These are phyloP conservation scores for Kodamaea fukazawae DNA, from an alignment of 805 yeast genomes.

Conservation along the genomic window DNA sequence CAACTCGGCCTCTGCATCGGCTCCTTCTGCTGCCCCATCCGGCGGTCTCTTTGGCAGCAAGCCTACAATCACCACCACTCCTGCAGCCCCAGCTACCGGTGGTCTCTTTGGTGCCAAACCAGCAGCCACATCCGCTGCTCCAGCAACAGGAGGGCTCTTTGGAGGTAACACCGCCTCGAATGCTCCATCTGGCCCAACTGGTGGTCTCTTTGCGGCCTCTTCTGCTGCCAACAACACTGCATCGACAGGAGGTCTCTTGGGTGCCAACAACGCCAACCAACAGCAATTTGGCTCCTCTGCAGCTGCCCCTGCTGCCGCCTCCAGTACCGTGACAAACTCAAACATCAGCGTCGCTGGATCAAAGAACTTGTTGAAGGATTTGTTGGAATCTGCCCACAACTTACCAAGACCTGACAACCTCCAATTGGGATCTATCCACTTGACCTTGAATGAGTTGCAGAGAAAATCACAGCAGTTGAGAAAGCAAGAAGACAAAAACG, in stretches of 20 bases:
- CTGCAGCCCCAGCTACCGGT: slow-evolving; percentile 2
- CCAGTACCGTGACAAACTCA: neutral
- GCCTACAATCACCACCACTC: slow-evolving; percentile 1
- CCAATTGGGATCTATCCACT: slow-evolving; percentile 76
- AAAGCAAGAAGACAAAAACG: slow-evolving; percentile 27
- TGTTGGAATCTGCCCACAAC: slow-evolving; percentile 72
- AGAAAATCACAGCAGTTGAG: slow-evolving; percentile 61
- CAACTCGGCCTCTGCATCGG: neutral
- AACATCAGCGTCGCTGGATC: slow-evolving; percentile 3
- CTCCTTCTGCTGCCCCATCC: slow-evolving; percentile 2
- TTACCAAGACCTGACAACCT: slow-evolving; percentile 59
- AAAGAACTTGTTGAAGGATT: slow-evolving; percentile 53
- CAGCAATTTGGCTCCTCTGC: slow-evolving; percentile 8
- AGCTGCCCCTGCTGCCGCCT: neutral
- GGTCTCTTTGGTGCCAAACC: slow-evolving; percentile 7
- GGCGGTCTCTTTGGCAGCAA: slow-evolving; percentile 8
- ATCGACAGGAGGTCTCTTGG: neutral
- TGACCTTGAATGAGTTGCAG: slow-evolving; percentile 76
- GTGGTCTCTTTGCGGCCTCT: slow-evolving; percentile 3
- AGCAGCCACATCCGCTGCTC: neutral
- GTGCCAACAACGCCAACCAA: neutral
- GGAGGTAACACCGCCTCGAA: slow-evolving; percentile 3
- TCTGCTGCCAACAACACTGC: slow-evolving; percentile 7
- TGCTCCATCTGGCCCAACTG: neutral
- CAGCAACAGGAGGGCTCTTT: slow-evolving; percentile 8